Base-by-base conservation (phyloP, 2,329 filamentous ascomycete genomes). In the Beauveria caledonica region DNA sequence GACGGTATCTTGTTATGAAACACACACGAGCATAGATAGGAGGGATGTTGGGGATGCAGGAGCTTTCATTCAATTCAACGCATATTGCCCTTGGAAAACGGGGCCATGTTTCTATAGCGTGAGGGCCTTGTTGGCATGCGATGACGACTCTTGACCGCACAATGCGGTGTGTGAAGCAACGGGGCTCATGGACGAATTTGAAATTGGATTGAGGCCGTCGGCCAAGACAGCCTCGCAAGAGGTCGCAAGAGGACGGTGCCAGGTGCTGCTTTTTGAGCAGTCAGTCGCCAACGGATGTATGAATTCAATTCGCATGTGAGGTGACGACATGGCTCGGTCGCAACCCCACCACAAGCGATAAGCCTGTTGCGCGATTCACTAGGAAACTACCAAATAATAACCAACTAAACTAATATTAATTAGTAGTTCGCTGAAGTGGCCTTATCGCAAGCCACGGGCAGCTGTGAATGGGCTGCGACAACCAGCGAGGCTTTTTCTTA, bases 381-480 rank as follows among this genome's bases (percentile, higher is more conserved):
- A 53, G 13, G 5, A 36, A 36, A 36, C 13, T 36, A 6, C 11
- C 2, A 36, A 15, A 36, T 36, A 36, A 15, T 6, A 13, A 15
- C 33, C 33, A 33, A 11, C 10, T 11, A 13, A 13, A 36, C 33
- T 36, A 15, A 36, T 36, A 36, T 36, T 15, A 36, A 36, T 42
- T 36, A 13, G 11, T 5, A 29, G 27, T 13, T 13, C 5, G 29
- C 29, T 33, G 0, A 10, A 17, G 39, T 59, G 52, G 57, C 40
- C 57, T 59, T 59, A 59, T 59, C 57, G 8, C 57, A 46, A 40
- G 55, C 55, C 55, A 50, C 55, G 5, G 6, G 27, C 23, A 15
- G 45, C 48, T 46, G 19, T 59, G 49, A 59, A 52, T 59, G 57
- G 57, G 49, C 49, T 39, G 48, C 25, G 57, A 59, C 53, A 59